phyloP scores from a whole-genome alignment of 2,329 filamentous ascomycete genomes.

The Fulvia fulva region DNA sequence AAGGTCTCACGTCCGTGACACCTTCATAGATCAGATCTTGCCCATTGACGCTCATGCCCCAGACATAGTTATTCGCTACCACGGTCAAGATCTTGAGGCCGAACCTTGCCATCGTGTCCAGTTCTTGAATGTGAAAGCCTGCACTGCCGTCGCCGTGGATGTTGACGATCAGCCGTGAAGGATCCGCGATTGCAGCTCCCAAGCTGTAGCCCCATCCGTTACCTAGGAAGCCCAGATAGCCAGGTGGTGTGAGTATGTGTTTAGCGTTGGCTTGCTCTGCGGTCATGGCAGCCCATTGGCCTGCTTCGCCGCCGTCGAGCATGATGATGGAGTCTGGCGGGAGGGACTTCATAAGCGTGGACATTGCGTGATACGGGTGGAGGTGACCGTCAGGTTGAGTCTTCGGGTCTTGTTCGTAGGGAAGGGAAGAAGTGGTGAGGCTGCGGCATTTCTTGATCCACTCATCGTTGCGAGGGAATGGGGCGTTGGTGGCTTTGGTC shows the following conservation, averaged over 20 bases:
- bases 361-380: constrained; percentile 44
- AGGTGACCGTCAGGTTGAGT: constrained; percentile 32
- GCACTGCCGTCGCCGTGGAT: constrained; percentile 46
- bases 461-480: constrained; percentile 16
- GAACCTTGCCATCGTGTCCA: constrained; percentile 44
- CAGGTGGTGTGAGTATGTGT: constrained; percentile 30
- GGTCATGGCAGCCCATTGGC: constrained; percentile 35
- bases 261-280: constrained; percentile 28
- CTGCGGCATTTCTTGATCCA: constrained; percentile 30
- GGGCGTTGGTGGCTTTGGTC: constrained; percentile 4
- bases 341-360: constrained; percentile 36
- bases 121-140: constrained; percentile 45
- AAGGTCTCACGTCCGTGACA: constrained; percentile 31
- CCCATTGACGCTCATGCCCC: constrained; percentile 45
- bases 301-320: constrained; percentile 41
- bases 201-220: constrained; percentile 47
- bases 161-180: constrained; percentile 38
- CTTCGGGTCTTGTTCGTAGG: constrained; percentile 24
- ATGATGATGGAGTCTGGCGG: constrained; percentile 36
- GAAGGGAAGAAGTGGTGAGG: constrained; percentile 23
- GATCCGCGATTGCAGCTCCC: constrained; percentile 42
- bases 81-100: constrained; percentile 41
- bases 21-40: constrained; percentile 44
- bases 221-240: constrained; percentile 45
- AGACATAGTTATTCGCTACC: constrained; percentile 43